phyloP scores from a whole-genome alignment of 495 filamentous ascomycete species.

The Penicillium arizonense region DNA sequence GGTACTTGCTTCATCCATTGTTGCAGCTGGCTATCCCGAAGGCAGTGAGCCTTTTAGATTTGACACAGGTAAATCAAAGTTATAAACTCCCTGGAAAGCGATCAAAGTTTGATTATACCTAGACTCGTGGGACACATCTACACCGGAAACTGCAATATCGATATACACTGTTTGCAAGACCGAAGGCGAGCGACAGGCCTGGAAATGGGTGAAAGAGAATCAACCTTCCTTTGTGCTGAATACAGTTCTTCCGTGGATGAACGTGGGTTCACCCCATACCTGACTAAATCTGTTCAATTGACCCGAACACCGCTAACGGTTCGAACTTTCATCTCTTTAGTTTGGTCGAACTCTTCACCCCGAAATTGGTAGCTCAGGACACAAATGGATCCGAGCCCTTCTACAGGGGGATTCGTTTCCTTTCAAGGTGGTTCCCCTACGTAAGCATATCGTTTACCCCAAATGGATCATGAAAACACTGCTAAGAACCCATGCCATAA shows the following conservation, averaged over 20 bases:
- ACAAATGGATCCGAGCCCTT: conserved; percentile 23
- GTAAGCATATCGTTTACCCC: conserved; percentile 11
- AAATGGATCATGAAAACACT: background rate
- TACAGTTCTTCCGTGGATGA: conserved; percentile 45
- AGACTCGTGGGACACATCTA: conserved; percentile 6
- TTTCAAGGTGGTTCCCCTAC: conserved; percentile 17
- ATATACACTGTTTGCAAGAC: conserved; percentile 54
- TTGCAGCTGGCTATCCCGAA: background rate
- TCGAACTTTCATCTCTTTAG: background rate
- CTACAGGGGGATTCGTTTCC: conserved; percentile 23
- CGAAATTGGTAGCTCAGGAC: conserved; percentile 17
- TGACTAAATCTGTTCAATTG: no score
- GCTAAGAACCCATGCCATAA: background rate
- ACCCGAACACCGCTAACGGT: no score
- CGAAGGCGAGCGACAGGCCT: conserved; percentile 49
- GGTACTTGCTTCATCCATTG: background rate
- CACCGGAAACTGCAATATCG: background rate
- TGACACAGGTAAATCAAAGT: background rate
- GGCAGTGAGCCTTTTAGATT: background rate
- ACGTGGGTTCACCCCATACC: conserved; percentile 10
- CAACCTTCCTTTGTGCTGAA: conserved; percentile 49
- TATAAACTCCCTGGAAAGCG: background rate
- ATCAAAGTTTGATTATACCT: background rate
- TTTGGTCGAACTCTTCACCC: conserved; percentile 29
- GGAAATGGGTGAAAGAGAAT: conserved; percentile 49